Base-by-base conservation (phyloP, 257 asterid species). In the Primulina eburnea region DNA sequence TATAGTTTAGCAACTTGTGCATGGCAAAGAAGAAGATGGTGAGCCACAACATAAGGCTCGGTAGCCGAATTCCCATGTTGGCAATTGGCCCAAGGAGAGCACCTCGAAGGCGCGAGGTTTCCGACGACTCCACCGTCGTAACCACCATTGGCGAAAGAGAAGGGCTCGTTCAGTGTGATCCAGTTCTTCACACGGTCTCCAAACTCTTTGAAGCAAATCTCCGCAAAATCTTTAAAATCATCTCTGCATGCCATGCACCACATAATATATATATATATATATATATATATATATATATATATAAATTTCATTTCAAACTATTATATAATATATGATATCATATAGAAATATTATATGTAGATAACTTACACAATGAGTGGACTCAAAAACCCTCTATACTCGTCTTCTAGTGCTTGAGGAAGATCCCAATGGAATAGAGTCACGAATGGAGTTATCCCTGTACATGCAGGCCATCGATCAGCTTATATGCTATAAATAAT, bases 381-480 rank as follows among this genome's bases (percentile, higher is more conserved):
- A 20, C 85, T 89, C 16, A 82, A 73, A 53, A 89, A 92, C 60
- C 97, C 94, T 64, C 38, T 76, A 50, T 91, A 89, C 35, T 90
- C 90, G 64, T 85, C 92, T 52, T 90, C 87, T 35, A 88, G 73
- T 21, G 86, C 89, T 81, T 90, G 94, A 6, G 97, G 96, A 38
- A 82, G 70, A 82, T 90, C 96, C 94, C 92, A 88, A 30, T 90
- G 97, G 56, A 75, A 83, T 28, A 90, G 52, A 34, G 94, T 84
- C 65, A 83, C 94, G 8, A 72, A 69, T 66, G 97, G 97, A 7
- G 73, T 69, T 38, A 88, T 73, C 11, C 93, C 97, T 88, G 40
- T 17, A 28, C 9, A 43, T 43, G 53, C 53, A 43, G 12, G 53
- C n/a, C 6, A 38, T 9, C 11, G 14, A 38, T 8, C 9, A 38